Base-by-base conservation (phyloP, 2,329 filamentous ascomycete genomes). In the Hymenoscyphus salicellus region DNA sequence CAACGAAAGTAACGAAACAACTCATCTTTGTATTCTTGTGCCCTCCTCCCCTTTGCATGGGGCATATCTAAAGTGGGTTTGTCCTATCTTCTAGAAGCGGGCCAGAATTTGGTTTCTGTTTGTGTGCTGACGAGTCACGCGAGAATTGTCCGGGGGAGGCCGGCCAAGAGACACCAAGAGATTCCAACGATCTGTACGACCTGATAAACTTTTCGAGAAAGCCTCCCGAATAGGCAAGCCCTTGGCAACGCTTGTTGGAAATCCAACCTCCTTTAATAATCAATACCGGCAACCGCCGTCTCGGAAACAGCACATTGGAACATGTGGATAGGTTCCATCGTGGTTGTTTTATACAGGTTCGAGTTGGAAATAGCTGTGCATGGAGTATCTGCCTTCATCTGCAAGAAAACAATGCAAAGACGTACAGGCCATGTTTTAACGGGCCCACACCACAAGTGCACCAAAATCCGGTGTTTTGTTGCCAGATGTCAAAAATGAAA, bases 61-160 rank as follows among this genome's bases (percentile, higher is more conserved):
- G 28, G 17, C 26, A 56, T 56, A 33, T 56, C 46, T 52, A 52
- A 52, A 52, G 46, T 52, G 20, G 46, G 20, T 52, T 52, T 52
- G 46, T 52, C 46, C 46, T 52, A 52, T 52, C 46, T 52, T 52
- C 46, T 52, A 5, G 46, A 23, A 52, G 46, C 46, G 46, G 46
- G 46, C 23, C 43, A 20, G 17, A 20, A 49, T n/a, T 3, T 49
- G n/a, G 17, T 20, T 49, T 49, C n/a, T 46, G 46, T 52, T 10
- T 52, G 20, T 38, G 46, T 52, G 20, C 20, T 23, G 36, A 38
- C 36, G 36, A 38, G 36, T 38, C 36, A 38, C 3, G 36, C 46
- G 10, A 52, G 14, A 26, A 52, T 23, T 23, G 46, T 52, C 46
- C 46, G 46, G 46, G 36, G 46, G 46, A 26, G 46, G 46, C 46